Evolutionary conservation across 257 asterid species (phyloP), one percentile per base, ranked within the genome.

Genomic region (Przewalskia tangutica): DNA sequence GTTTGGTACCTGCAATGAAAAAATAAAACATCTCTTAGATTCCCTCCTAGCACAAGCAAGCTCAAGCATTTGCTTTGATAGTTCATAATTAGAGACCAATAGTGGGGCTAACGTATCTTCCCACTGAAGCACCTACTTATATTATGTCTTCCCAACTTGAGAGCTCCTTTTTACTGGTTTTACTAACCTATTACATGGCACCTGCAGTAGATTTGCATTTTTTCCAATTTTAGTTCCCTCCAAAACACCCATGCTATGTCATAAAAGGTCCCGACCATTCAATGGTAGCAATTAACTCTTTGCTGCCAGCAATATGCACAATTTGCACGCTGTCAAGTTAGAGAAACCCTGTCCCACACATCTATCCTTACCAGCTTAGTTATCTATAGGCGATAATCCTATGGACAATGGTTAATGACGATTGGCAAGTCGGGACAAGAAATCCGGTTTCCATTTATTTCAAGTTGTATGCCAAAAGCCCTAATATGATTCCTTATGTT

Each of bases 1-100:
- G 91, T 96, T 96, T 34, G 99, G 99, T 60, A 96, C 99, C 99
- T 95, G 85, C 67, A 85, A 59, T 75, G 44, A 64, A 77, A 83
- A 77, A 75, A 38, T 71, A 62, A 50, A 84, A 50, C 78, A 81
- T 81, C 80, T 73, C 60, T 75, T 23, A 75, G 23, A 13, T 50
- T 20, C 46, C 63, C 59, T 73, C 60, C 44, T 23, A 50, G 62
- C 7, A 32, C 40, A 50, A 14, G 14, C 80, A 50, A 14, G 8
- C 80, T 50, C 62, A 75, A 75, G 62, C 62, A 50, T 75, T 46
- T 75, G 4, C 44, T 75, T 50, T 75, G 13, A 44, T 50, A 75
- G 62, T 48, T 75, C 79, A 50, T 50, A 75, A 54, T 23, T 50
- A 75, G 79, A 73, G 79, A 75, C 59, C 59, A 46, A 50, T 7